Base-by-base conservation (phyloP, 208 protist genomes). In the Leishmania amazonensis region DNA sequence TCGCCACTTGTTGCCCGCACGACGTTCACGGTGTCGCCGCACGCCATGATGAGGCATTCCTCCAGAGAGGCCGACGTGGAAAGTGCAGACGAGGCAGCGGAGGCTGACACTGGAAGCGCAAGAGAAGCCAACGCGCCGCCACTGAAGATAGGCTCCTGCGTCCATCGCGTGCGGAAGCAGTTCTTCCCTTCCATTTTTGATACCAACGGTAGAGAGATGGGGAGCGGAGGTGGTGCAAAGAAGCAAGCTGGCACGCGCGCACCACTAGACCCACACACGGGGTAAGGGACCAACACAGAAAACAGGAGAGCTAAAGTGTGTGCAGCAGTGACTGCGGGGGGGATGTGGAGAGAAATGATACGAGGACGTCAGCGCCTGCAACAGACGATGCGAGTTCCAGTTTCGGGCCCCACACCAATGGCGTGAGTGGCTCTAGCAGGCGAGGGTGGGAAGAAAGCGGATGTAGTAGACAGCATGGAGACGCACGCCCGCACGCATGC, bases 141-240 rank as follows among this genome's bases (percentile, higher is more conserved):
- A 78, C 93, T 96, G 84, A 95, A 98, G 31, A 96, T 83, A n/a
- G 95, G 95, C 49, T 86, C 75, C 81, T 98, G 93, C 49, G 90
- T 90, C 93, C 95, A 96, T 35, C 81, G 83, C 64, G 90, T 95
- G 53, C 93, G 89, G 80, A 98, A 98, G 80, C 92, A 96, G 78
- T 96, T 98, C 72, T 95, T 96, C 19, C 95, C 95, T 74, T 96
- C 92, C 92, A 98, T 97, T 21, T 75, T 75, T 51, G 24, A 15
- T 42, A 49, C 38, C 8, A 38, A 11, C 67, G 6, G 5, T 45
- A 57, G 1, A 75, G 5, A 60, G n/a, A 74, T n/a, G 72, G n/a
- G 47, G 28, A 74, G 70, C 9, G 4, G 4, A 9, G 38, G 38
- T 21, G 21, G 40, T 13, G 35, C 19, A 0, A 35, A 6, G 42